Percentiles rank a stretch among this genome's conserved stretches.
Conservation (phyloP, 768 basidiomycete genomes). For the Megacollybia marginata region DNA sequence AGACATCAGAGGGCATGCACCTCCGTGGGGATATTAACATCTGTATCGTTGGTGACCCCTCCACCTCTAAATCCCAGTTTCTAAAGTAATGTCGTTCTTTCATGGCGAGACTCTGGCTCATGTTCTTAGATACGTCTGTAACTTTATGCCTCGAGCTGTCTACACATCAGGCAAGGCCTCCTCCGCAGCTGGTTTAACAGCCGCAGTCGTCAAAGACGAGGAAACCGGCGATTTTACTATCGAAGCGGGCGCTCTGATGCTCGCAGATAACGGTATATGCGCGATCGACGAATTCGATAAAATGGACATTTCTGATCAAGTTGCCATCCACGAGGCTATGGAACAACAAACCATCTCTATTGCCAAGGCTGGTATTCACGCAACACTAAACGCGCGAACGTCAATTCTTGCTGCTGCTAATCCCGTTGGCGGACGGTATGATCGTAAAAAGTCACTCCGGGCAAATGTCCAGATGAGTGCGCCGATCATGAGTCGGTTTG, state of each 20-base stretch:
- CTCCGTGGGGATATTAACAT: constrained; percentile 98
- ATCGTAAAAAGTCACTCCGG: constrained; percentile 84
- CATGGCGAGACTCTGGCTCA: constrained; percentile 1
- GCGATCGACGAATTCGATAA: constrained; percentile 99
- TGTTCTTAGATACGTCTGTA: constrained; percentile 80
- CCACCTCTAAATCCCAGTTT: constrained; percentile 97
- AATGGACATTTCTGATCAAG: constrained; percentile 98
- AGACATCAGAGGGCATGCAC: constrained; percentile 93
- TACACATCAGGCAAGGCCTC: constrained; percentile 99
- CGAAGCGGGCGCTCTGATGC: constrained; percentile 97
- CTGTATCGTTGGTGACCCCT: constrained; percentile 95
- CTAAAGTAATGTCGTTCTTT: constrained; percentile 62
- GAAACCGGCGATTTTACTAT: constrained; percentile 99
- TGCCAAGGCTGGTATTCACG: constrained; percentile 98
- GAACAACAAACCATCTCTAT: constrained; percentile 99
- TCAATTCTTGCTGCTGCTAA: constrained; percentile 98
- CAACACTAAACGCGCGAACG: constrained; percentile 94
- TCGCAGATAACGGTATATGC: constrained; percentile 98
- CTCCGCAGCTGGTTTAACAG: constrained; percentile 96
- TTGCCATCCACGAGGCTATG: constrained; percentile 99
- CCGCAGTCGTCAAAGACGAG: constrained; percentile 97
- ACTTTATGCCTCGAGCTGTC: constrained; percentile 94
- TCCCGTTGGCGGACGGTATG: constrained; percentile 94
- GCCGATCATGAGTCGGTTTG: constrained; percentile 98
- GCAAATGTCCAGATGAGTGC: constrained; percentile 97